These are phyloP conservation scores for Fusarium praegraminearum DNA, from an alignment of 2,329 filamentous ascomycete species.

Conservation along the genomic window DNA sequence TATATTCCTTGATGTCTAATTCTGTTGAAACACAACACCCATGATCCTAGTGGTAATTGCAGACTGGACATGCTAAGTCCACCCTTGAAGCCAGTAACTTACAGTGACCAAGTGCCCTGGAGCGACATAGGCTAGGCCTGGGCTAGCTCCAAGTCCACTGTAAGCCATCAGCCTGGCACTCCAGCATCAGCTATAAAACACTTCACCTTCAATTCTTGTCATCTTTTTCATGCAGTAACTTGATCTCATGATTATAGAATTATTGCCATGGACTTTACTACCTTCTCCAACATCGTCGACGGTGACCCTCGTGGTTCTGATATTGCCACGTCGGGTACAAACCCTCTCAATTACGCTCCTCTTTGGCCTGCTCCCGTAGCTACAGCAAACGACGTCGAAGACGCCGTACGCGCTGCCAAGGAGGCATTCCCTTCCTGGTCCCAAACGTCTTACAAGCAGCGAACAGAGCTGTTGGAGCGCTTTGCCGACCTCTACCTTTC, in stretches of 20 bases:
- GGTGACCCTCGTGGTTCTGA: background rate
- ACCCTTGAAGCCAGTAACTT: background rate
- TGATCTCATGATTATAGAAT: background rate
- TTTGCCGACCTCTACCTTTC: slow-evolving; percentile 6
- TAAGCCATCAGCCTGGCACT: background rate
- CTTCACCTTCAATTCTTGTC: background rate
- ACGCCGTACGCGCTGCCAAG: background rate
- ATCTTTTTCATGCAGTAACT: background rate
- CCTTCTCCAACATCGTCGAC: background rate
- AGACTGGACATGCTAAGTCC: too few relatives aligned
- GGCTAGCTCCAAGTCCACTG: background rate
- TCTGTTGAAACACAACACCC: background rate
- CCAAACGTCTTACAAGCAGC: background rate
- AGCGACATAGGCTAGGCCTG: too few relatives aligned
- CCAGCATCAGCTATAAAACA: background rate
- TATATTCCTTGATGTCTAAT: background rate
- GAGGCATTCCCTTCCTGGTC: slow-evolving; percentile 6
- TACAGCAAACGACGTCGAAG: background rate
- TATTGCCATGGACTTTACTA: background rate
- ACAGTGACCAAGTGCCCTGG: background rate
- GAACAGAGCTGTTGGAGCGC: background rate
- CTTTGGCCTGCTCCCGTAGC: slow-evolving; percentile 1
- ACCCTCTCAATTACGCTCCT: background rate
- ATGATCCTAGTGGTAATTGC: background rate
- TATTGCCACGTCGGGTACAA: background rate